Base-by-base conservation (phyloP, 805 yeast genomes). In the Suhomyces faveliae region DNA sequence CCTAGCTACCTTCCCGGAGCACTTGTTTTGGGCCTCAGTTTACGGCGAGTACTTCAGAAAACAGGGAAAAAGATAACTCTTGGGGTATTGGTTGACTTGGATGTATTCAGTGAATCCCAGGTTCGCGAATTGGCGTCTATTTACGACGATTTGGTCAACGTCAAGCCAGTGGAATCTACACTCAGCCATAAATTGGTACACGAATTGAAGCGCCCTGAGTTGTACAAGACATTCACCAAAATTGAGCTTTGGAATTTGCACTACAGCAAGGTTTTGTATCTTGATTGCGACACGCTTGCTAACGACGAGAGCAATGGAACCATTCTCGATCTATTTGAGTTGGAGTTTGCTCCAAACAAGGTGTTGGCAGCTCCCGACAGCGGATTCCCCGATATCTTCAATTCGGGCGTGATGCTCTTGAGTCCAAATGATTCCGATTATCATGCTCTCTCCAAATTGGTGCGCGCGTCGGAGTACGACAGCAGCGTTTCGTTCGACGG, bases 371-470 rank as follows among this genome's bases (percentile, higher is more conserved):
- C 84, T 12, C 87, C 95, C 0, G 96, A 89, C 67, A 73, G 81
- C n/a, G 96, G 96, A 11, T 89, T 95, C 87, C 96, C 96, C 0
- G 96, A 89, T 68, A 76, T 85, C 57, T 89, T 89, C 71, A 89
- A 89, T 64, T 80, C 90, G 25, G 96, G 96, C 3, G 80, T 89
- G 17, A 72, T 89, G 58, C 70, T 83, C 3, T 61, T 83, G 22
- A 71, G 73, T 29, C 96, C 96, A 3, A 69, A 72, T 54, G 35
- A 52, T 1, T 50, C 54, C 0, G 75, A 73, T 17, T 83, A 70
- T 54, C 51, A 62, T 3, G 66, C 69, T 25, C 71, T 89, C 42
- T 56, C 55, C 37, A 50, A 50, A 4, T 54, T 69, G 39, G 63
- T 60, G 10, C 50, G 51, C 21, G 53, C 53, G 24, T 53, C 58